These are phyloP conservation scores for Prunus dulcis DNA, from an alignment of 306 rosid species.

Conservation along the genomic window DNA sequence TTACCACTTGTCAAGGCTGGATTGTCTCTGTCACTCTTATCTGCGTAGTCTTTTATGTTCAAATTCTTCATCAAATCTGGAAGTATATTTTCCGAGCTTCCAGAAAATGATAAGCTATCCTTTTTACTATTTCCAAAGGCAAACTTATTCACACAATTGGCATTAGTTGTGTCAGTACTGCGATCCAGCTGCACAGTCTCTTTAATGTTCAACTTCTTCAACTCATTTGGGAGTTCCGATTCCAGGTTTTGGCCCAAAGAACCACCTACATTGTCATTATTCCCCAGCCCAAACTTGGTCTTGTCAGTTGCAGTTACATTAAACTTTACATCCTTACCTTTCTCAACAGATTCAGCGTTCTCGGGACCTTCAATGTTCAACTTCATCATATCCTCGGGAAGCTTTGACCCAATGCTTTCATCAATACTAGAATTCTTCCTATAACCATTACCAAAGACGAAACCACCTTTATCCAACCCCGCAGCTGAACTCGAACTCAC, in stretches of 20 bases:
- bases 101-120: slow-evolving; percentile 14
- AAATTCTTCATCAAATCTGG: slow-evolving; percentile 51
- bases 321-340: slow-evolving; percentile 23
- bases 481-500: slow-evolving; percentile 1
- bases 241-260: slow-evolving; percentile 26
- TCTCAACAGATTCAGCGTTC: slow-evolving; percentile 13
- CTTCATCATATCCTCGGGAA: slow-evolving; percentile 49
- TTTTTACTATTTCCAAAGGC: slow-evolving; percentile 24
- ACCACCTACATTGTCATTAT: slow-evolving; percentile 30
- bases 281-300: slow-evolving; percentile 23
- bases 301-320: slow-evolving; percentile 21
- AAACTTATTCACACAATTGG: slow-evolving; percentile 19
- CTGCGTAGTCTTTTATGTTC: slow-evolving; percentile 38
- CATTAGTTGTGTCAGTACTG: slow-evolving; percentile 4
- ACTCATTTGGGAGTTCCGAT: slow-evolving; percentile 52
- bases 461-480: slow-evolving; percentile 13
- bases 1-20: slow-evolving; percentile 15
- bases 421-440: slow-evolving; percentile 18
- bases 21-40: slow-evolving; percentile 14
- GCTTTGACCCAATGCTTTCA: slow-evolving; percentile 29
- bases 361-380: slow-evolving; percentile 43
- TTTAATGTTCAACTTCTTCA: slow-evolving; percentile 43
- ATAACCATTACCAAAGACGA: slow-evolving; percentile 13
- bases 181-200: slow-evolving; percentile 29
- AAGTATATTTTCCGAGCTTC: slow-evolving; percentile 34